A percentile compares a stretch with the other conserved stretches of the same genome.
Conservation (phyloP, 306 rosid genomes). For the Acacia confusa region DNA sequence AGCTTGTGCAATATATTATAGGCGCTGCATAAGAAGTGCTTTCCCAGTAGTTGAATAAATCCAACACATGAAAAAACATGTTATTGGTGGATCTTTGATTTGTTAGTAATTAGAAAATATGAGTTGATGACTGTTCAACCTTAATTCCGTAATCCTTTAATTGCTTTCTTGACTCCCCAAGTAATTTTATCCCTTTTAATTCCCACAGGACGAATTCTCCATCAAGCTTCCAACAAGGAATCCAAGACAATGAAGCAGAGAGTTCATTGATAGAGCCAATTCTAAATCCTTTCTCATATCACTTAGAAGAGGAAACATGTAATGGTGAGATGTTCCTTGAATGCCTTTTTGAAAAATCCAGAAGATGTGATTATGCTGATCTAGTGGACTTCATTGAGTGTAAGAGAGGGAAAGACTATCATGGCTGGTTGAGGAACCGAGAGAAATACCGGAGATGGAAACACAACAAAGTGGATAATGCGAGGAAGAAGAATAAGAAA, state of each 20-base stretch:
- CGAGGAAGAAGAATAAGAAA: conserved; percentile 55
- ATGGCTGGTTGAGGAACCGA: conserved; percentile 55
- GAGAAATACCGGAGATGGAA: conserved; percentile 43
- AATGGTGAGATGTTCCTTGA: conserved; percentile 54
- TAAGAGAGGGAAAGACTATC: conserved; percentile 58
- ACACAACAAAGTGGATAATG: conserved; percentile 33
- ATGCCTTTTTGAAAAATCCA: conserved; percentile 36
- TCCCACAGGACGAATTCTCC: conserved; percentile 28
- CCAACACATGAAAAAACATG: neutral
- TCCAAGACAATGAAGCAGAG: conserved; percentile 19
- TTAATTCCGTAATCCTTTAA: neutral
- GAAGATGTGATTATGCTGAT: conserved; percentile 45
- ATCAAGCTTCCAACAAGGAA: conserved; percentile 13
- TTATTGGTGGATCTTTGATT: conserved; percentile 9
- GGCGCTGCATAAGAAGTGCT: too few relatives aligned
- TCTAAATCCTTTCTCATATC: conserved; percentile 6
- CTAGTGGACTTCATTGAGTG: conserved; percentile 66
- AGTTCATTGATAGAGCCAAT: conserved; percentile 13
- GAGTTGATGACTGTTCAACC: conserved; percentile 11
- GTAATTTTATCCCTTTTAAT: conserved; percentile 6
- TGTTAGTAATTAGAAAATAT: neutral
- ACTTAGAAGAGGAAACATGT: conserved; percentile 48
- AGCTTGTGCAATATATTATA: too few relatives aligned
- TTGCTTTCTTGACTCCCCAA: conserved; percentile 23
- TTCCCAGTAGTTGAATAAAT: neutral